Percentiles rank a stretch among this genome's conserved stretches.
Conservation (phyloP, 2,329 filamentous ascomycete genomes). For the Alternaria incomplexa region DNA sequence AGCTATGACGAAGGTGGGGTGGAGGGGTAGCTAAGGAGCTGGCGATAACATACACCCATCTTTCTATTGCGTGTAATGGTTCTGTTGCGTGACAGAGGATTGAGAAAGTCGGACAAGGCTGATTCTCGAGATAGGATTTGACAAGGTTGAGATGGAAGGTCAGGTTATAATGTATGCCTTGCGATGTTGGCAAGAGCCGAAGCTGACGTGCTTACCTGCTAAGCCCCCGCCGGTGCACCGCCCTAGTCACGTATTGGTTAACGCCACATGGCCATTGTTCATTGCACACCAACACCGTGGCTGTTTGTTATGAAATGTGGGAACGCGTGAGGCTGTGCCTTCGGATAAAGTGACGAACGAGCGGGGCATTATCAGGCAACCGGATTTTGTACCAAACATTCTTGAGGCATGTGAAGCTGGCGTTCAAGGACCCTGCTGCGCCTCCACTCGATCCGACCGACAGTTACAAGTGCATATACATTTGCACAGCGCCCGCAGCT, state of each 20-base stretch:
- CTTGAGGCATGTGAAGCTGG: neutral
- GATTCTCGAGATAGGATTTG: slow-evolving; percentile 1
- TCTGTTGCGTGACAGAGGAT: neutral
- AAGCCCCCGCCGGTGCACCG: slow-evolving; percentile 12
- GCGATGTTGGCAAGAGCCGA: neutral
- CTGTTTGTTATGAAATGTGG: slow-evolving; percentile 6
- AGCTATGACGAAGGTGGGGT: slow-evolving; percentile 22
- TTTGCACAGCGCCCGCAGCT: neutral
- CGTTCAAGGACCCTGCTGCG: neutral
- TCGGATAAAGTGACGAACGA: slow-evolving; percentile 8
- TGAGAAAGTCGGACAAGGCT: slow-evolving; percentile 10
- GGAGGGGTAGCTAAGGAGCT: slow-evolving; percentile 23
- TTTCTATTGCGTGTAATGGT: neutral
- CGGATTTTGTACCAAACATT: neutral
- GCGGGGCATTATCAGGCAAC: slow-evolving; percentile 17
- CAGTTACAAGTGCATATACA: neutral
- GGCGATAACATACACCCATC: slow-evolving; percentile 28
- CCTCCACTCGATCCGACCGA: neutral
- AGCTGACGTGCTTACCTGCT: neutral
- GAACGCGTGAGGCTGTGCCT: slow-evolving; percentile 14
- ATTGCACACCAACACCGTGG: neutral
- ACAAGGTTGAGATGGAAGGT: slow-evolving; percentile 15
- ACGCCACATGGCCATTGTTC: neutral
- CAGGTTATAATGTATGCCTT: slow-evolving; percentile 17
- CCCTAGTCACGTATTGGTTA: slow-evolving; percentile 1